Evolutionary conservation across 2,329 filamentous ascomycete species (phyloP).

Genomic region (Cytospora piceae): DNA sequence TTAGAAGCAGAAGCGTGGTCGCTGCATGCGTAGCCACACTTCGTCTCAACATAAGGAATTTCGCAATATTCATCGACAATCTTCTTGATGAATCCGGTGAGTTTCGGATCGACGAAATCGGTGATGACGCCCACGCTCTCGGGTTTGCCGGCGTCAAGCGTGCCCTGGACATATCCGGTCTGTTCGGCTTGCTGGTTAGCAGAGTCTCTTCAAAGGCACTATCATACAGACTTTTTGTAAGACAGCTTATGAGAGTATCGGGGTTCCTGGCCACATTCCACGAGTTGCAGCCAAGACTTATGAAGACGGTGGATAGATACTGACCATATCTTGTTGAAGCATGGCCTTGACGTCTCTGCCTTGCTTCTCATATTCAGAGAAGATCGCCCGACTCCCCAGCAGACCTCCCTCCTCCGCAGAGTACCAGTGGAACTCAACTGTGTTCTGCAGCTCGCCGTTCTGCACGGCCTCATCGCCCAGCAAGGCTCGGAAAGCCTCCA

Average conservation of each 20-base stretch:
- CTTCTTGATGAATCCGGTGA: slow-evolving; percentile 44
- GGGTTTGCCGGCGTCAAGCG: slow-evolving; percentile 33
- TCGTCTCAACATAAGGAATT: slow-evolving; percentile 76
- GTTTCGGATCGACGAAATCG: slow-evolving; percentile 43
- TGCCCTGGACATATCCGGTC: slow-evolving; percentile 42
- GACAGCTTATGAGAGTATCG: too few species aligned
- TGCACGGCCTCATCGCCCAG: slow-evolving; percentile 66
- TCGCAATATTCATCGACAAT: slow-evolving; percentile 39
- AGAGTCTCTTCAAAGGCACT: neutral
- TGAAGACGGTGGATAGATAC: neutral
- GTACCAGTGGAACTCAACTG: slow-evolving; percentile 70
- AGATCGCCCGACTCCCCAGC: slow-evolving; percentile 66
- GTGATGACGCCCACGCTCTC: slow-evolving; percentile 45
- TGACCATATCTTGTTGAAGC: slow-evolving; percentile 49
- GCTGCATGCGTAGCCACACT: slow-evolving; percentile 85
- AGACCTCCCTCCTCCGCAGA: slow-evolving; percentile 71
- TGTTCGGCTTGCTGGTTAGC: neutral
- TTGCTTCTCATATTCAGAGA: slow-evolving; percentile 42
- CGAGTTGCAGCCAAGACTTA: neutral
- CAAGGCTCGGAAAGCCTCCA: slow-evolving; percentile 76
- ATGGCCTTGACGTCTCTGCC: slow-evolving; percentile 45
- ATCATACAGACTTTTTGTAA: neutral
- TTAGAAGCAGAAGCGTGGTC: slow-evolving; percentile 76
- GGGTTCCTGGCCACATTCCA: too few species aligned
- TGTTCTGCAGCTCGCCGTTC: slow-evolving; percentile 68